Percentiles rank a stretch among this genome's conserved stretches.
Conservation (phyloP, 495 filamentous ascomycete genomes). For the Jackrogersella multiformis region DNA sequence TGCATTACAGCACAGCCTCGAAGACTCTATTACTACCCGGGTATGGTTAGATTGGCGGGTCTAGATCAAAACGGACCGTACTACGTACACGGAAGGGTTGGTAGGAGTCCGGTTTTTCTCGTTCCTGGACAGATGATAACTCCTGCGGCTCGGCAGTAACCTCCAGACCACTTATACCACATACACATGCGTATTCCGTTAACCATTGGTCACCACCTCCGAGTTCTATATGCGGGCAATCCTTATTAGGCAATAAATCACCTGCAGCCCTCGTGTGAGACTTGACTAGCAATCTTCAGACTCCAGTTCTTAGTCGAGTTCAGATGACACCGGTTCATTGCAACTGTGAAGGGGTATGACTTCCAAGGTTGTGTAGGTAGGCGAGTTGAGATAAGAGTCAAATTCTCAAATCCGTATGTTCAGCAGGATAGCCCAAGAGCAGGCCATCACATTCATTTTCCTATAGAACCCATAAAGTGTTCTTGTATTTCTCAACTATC, state of each 20-base stretch:
- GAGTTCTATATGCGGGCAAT: not conserved
- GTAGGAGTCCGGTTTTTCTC: not conserved
- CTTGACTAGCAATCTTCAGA: conserved; percentile 17
- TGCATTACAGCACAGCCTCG: conserved; percentile 24
- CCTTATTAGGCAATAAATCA: conserved; percentile 29
- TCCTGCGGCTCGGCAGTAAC: conserved; percentile 31
- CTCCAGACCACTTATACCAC: not conserved
- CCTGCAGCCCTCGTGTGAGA: conserved; percentile 24
- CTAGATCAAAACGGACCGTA: conserved; percentile 14
- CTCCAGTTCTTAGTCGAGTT: not conserved
- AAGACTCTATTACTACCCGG: not conserved
- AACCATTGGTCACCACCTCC: not conserved
- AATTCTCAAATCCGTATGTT: not conserved
- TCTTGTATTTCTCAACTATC: not conserved
- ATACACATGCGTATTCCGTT: not conserved
- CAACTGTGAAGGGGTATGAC: conserved; percentile 5
- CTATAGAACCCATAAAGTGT: not conserved
- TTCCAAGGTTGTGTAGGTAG: too few relatives aligned
- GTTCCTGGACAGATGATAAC: conserved; percentile 24
- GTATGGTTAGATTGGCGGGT: not conserved
- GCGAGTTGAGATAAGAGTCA: conserved; percentile 1
- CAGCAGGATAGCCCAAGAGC: not conserved
- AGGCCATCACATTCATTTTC: not conserved
- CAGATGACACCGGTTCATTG: conserved; percentile 30
- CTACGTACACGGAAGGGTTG: not conserved